phyloP scores from a whole-genome alignment of 108 stramenopile species.

The Chaetoceros tenuissimus region DNA sequence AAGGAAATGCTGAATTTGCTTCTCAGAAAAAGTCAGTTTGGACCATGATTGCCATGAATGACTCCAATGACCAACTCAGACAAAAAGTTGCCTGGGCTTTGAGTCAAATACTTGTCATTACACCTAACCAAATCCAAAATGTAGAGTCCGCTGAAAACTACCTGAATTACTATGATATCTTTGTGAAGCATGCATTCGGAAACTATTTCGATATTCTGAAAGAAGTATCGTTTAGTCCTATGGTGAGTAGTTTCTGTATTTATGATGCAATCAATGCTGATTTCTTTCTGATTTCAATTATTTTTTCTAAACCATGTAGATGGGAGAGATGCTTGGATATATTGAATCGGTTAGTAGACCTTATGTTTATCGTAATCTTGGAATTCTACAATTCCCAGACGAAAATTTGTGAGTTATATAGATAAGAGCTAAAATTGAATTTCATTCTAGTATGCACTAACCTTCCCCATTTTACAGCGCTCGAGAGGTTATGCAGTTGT shows the following conservation, averaged over 20 bases:
- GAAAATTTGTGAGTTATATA: too few species aligned
- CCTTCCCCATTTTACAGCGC: too few species aligned
- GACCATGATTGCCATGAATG: constrained; percentile 24
- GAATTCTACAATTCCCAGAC: constrained; percentile 20
- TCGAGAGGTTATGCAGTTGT: constrained; percentile 61
- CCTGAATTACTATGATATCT: constrained; percentile 24
- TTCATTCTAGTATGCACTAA: too few species aligned
- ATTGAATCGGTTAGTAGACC: neutral
- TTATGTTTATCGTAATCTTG: constrained; percentile 1
- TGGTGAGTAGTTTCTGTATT: too few species aligned
- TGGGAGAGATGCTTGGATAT: constrained; percentile 30
- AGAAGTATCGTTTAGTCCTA: constrained; percentile 2
- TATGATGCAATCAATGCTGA: too few species aligned
- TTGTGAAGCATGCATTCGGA: constrained; percentile 27
- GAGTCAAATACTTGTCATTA: constrained; percentile 39
- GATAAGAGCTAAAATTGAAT: too few species aligned
- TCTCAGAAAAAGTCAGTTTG: constrained; percentile 33
- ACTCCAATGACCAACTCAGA: constrained; percentile 53
- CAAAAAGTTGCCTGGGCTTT: constrained; percentile 77
- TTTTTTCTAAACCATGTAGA: too few species aligned
- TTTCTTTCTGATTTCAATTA: too few species aligned
- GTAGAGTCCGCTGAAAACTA: constrained; percentile 21
- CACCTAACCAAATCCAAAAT: neutral
- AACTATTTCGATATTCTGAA: too few species aligned
- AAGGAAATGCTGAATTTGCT: constrained; percentile 3